A percentile compares a stretch with the other conserved stretches of the same genome.
These are phyloP conservation scores for Citrullus amarus DNA, from an alignment of 306 rosid species.

Conservation along the genomic window DNA sequence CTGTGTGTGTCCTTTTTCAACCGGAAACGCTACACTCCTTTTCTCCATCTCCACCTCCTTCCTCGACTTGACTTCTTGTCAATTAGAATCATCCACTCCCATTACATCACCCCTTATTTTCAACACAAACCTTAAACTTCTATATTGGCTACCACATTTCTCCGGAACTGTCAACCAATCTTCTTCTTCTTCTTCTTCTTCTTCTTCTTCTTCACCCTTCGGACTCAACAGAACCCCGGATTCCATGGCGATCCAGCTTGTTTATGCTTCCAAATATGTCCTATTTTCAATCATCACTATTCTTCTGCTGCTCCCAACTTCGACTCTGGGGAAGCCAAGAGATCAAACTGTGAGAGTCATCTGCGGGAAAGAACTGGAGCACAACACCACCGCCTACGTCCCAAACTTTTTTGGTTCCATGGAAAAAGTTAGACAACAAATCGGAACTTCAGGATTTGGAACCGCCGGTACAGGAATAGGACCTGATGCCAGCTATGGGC, in stretches of 20 bases:
- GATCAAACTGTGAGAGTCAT: conserved; percentile 30
- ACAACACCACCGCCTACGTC: conserved; percentile 39
- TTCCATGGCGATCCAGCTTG: not conserved
- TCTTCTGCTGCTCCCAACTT: conserved; percentile 16
- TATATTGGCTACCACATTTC: not conserved
- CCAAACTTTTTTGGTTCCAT: conserved; percentile 60
- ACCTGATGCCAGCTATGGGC: conserved; percentile 57
- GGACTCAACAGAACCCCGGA: not conserved
- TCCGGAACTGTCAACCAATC: not conserved
- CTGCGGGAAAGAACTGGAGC: conserved; percentile 48
- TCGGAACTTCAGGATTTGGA: conserved; percentile 55
- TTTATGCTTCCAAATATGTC: not conserved
- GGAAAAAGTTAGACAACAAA: conserved; percentile 59
- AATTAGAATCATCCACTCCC: not conserved
- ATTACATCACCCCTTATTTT: not conserved
- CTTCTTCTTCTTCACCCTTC: not conserved
- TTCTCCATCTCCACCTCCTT: not conserved
- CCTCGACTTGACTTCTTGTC: not conserved
- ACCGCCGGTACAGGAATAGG: conserved; percentile 51
- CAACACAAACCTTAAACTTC: not conserved
- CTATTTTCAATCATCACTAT: conserved; percentile 19
- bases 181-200: not conserved
- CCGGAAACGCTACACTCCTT: not conserved
- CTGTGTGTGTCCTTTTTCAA: not conserved
- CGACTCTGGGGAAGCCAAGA: conserved; percentile 54